Evolutionary conservation across 192 early-diverging fungal species (phyloP).

Genomic region (Coemansia furcata): DNA sequence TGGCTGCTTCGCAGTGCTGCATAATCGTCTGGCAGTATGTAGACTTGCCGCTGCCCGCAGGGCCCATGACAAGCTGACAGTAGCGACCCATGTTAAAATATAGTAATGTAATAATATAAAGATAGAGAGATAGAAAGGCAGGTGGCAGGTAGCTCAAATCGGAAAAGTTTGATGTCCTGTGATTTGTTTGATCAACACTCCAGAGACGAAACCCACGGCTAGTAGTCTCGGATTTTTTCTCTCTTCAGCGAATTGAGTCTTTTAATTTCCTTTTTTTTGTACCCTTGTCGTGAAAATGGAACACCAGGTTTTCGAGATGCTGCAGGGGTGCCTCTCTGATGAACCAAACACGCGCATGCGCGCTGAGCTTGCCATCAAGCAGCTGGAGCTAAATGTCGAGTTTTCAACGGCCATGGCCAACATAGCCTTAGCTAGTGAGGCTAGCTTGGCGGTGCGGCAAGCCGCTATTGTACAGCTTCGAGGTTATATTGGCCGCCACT

Average conservation of each 20-base stretch:
- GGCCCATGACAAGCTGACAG: constrained; percentile 96
- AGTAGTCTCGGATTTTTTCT: not conserved
- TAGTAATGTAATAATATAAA: not conserved
- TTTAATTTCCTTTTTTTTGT: not conserved
- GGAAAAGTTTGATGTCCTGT: not conserved
- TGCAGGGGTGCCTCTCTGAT: constrained; percentile 67
- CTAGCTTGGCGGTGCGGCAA: constrained; percentile 64
- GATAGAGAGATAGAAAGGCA: not conserved
- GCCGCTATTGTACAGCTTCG: constrained; percentile 69
- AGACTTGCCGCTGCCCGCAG: constrained; percentile 93
- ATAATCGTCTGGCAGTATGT: constrained; percentile 96
- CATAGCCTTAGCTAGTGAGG: constrained; percentile 63
- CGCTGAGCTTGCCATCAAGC: constrained; percentile 69
- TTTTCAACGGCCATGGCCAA: constrained; percentile 69
- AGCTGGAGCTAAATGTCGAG: constrained; percentile 57
- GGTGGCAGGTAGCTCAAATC: no score
- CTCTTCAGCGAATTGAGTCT: not conserved
- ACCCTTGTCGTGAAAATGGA: constrained; percentile 57
- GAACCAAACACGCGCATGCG: constrained; percentile 62
- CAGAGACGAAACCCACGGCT: not conserved
- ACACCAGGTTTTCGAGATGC: constrained; percentile 65
- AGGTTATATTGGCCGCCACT: constrained; percentile 72
- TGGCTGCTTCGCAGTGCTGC: constrained; percentile 84
- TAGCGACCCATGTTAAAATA: constrained; percentile 60
- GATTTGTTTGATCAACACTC: not conserved